Evolutionary conservation across 768 basidiomycete species (phyloP), one percentile per base, ranked within the genome.

Genomic region (Russula brevipes): DNA sequence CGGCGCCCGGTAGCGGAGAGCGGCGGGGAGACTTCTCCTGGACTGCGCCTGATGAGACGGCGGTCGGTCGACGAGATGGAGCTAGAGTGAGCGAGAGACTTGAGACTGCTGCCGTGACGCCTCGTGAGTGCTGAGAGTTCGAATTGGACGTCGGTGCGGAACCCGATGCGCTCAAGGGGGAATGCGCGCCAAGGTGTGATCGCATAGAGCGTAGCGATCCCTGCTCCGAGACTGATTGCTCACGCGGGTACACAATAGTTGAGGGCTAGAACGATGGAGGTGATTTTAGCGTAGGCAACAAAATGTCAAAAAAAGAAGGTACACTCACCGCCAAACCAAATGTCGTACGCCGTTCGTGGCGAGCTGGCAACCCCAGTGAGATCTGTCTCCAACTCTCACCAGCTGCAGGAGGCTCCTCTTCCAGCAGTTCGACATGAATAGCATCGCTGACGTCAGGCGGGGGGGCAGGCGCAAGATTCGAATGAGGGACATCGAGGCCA

Each of bases 381-480:
- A 89, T 75, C 11, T 76, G 76, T 62, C 82, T 77, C 89, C 89
- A 90, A 5, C 81, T 76, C 59, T 81, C 82, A 19, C 78, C 79
- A 31, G 88, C 83, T 59, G 70, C 70, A 3, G 89, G 88, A 8
- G 89, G 88, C 30, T 79, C 85, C 39, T 88, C 85, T 64, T 91
- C 89, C 16, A 88, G 74, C 5, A 88, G 70, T 69, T 89, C 86
- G 19, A 85, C 79, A 3, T 78, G 73, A 58, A 85, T 70, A 5
- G 62, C 68, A 3, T 67, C 67, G 45, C 66, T 66, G n/a, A 53
- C 50, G 6, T 68, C 69, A 33, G 10, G 54, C 33, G 53, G 51
- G 45, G 51, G 61, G 16, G 50, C 42, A 31, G 31, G 24, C 10
- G 35, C 72, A 65, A 73, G 78, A 36, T 64, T 63, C n/a, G 70